Conservation (phyloP, 306 rosid genomes). For the Macrotyloma uniflorum region DNA sequence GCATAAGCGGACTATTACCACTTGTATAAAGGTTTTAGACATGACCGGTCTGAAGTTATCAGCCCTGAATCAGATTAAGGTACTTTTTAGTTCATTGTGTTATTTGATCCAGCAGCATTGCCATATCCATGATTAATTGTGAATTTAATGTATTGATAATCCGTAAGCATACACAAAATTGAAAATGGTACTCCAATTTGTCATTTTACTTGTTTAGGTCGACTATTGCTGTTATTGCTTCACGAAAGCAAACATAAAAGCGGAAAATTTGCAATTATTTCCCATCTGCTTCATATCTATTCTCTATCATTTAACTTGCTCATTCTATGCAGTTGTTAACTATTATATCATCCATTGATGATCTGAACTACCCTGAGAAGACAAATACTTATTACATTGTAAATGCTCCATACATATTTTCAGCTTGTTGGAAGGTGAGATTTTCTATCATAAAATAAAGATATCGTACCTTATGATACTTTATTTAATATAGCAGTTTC, state of each 20-base stretch:
- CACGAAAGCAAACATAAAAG: background rate
- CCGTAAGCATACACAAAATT: background rate
- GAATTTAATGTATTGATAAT: slow-evolving; percentile 17
- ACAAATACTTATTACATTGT: slow-evolving; percentile 82
- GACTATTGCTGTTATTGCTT: background rate
- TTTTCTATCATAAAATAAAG: background rate
- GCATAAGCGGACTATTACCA: slow-evolving; percentile 72
- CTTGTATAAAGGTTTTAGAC: slow-evolving; percentile 85
- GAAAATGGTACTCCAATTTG: background rate
- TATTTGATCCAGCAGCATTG: background rate
- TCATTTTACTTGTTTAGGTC: background rate
- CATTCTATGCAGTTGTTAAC: slow-evolving; percentile 72
- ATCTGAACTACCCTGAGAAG: slow-evolving; percentile 95
- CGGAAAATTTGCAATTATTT: background rate
- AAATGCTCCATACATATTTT: slow-evolving; percentile 85
- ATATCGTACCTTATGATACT: slow-evolving; percentile 29
- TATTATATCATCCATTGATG: slow-evolving; percentile 85
- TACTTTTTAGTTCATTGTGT: slow-evolving; percentile 35
- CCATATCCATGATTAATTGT: slow-evolving; percentile 7
- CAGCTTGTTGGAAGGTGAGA: slow-evolving; percentile 97
- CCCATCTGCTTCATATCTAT: background rate
- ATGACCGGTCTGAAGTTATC: slow-evolving; percentile 97
- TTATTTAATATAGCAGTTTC: slow-evolving; percentile 2
- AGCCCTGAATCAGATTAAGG: slow-evolving; percentile 90
- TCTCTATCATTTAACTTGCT: slow-evolving; percentile 31